phyloP scores from a whole-genome alignment of 202 grass and related monocot genomes.

The Bolboschoenoplectus hybrid region DNA sequence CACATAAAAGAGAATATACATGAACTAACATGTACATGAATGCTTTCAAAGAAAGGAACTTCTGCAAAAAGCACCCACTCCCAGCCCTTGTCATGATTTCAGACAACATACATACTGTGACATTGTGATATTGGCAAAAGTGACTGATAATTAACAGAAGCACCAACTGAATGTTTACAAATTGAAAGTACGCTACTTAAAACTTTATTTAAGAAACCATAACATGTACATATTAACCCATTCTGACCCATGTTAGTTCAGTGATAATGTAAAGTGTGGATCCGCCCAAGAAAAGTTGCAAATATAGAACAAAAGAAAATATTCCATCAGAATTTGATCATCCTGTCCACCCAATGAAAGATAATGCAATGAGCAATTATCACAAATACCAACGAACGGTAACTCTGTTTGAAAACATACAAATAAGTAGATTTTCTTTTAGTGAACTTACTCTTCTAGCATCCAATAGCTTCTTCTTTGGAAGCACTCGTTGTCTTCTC shows the following conservation, averaged over 20 bases:
- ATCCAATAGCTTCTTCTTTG: conserved; percentile 98
- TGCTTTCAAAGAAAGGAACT: conserved; percentile 32
- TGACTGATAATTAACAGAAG: neutral
- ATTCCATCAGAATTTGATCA: neutral
- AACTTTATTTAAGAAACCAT: neutral
- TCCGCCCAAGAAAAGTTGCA: neutral
- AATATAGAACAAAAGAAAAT: neutral
- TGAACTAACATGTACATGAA: conserved; percentile 12
- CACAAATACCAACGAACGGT: neutral
- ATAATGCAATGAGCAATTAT: conserved; percentile 11
- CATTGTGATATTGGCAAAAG: neutral
- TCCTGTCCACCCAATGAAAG: neutral
- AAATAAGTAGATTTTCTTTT: conserved; percentile 13
- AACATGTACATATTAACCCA: neutral
- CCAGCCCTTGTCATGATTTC: neutral
- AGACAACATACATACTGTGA: conserved; percentile 7
- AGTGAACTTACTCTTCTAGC: conserved; percentile 88
- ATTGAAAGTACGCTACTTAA: neutral
- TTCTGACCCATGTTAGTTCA: conserved; percentile 23
- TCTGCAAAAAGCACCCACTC: neutral
- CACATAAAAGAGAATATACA: conserved; percentile 32
- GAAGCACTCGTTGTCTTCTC: conserved; percentile 85
- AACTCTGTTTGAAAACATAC: conserved; percentile 26
- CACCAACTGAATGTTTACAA: neutral
- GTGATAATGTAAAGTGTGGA: neutral